Conservation (phyloP, 2,329 filamentous ascomycete species). For the Neoscytalidium dimidiatum region DNA sequence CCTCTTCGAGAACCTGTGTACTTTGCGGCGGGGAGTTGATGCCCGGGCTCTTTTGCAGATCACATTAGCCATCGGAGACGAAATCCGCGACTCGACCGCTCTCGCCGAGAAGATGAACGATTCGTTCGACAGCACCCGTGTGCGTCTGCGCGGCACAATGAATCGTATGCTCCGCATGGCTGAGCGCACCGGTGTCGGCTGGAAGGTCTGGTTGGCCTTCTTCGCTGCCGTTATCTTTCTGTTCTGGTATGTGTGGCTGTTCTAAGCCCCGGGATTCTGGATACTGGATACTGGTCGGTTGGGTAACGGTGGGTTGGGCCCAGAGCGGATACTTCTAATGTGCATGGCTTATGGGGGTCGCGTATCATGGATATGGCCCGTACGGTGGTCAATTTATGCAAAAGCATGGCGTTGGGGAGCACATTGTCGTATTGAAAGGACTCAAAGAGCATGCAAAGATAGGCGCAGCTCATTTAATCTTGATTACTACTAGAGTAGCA, state of each 20-base stretch:
- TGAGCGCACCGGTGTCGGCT: slow-evolving; percentile 88
- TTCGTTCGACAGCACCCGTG: slow-evolving; percentile 80
- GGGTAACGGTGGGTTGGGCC: not conserved
- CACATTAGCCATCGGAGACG: slow-evolving; percentile 89
- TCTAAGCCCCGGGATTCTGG: slow-evolving; percentile 44
- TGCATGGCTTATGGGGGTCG: slow-evolving; percentile 10
- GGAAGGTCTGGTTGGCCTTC: slow-evolving; percentile 91
- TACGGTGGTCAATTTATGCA: slow-evolving; percentile 7
- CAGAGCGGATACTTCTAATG: not conserved
- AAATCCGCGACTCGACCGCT: slow-evolving; percentile 86
- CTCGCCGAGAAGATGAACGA: slow-evolving; percentile 96
- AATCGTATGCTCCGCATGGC: slow-evolving; percentile 97
- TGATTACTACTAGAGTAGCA: slow-evolving; percentile 1
- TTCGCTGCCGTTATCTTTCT: slow-evolving; percentile 79
- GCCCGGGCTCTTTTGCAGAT: slow-evolving; percentile 59
- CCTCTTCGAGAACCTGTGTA: not conserved
- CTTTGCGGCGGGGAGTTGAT: not conserved
- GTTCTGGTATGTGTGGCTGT: slow-evolving; percentile 93
- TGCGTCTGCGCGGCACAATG: slow-evolving; percentile 88
- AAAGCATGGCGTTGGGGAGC: slow-evolving; percentile 19
- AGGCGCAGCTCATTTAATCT: slow-evolving; percentile 5
- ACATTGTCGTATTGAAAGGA: not conserved
- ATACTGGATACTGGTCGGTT: not conserved
- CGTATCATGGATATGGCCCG: slow-evolving; percentile 3
- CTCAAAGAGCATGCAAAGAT: not conserved